Conservation (phyloP, 192 early-diverging fungal genomes). For the Spizellomyces punctatus region DNA sequence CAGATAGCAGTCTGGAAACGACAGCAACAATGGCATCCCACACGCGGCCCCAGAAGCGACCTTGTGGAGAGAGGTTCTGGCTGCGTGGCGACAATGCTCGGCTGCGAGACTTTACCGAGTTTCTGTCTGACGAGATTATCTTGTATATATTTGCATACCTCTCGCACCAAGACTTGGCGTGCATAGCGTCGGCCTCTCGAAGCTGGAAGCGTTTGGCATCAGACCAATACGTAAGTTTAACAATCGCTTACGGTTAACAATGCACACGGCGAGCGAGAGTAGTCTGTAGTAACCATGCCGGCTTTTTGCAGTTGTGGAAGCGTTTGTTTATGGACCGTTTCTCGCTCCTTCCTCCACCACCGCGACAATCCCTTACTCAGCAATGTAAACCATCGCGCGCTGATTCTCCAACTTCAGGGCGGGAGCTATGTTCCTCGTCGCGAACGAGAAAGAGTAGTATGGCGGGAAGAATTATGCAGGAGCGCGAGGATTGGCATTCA, state of each 20-base stretch:
- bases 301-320: constrained; percentile 48
- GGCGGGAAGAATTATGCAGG: constrained; percentile 14
- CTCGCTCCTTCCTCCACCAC: constrained; percentile 18
- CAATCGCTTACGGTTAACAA: not conserved
- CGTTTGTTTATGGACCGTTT: constrained; percentile 46
- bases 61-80: too few relatives aligned
- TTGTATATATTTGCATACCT: constrained; percentile 48
- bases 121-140: constrained; percentile 50
- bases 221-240: constrained; percentile 31
- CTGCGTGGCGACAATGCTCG: not conserved
- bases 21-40: too few relatives aligned
- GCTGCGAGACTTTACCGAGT: not conserved
- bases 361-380: constrained; percentile 1
- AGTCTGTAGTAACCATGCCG: not conserved
- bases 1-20: too few relatives aligned
- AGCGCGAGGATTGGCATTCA: constrained; percentile 38
- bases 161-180: constrained; percentile 40
- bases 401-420: not conserved
- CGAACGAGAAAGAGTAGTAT: constrained; percentile 1
- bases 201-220: constrained; percentile 46
- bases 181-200: constrained; percentile 35
- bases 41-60: too few relatives aligned
- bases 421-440: not conserved
- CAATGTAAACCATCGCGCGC: not conserved
- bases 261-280: not conserved